Conservation (phyloP, 2,329 filamentous ascomycete species). For the Fusarium coicis region DNA sequence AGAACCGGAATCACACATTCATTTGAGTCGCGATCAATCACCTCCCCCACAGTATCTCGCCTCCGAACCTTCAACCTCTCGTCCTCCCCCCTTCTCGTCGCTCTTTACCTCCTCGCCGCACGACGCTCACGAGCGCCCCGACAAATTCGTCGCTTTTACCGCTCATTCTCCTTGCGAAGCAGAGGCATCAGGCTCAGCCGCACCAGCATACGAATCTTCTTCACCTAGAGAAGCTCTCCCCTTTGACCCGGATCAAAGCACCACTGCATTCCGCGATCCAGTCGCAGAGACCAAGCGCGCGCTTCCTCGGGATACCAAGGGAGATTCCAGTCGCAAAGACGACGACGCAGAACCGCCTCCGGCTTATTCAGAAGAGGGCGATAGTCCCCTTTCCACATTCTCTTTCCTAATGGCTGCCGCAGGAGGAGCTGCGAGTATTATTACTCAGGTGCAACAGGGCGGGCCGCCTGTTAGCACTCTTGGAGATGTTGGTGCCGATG, state of each 20-base stretch:
- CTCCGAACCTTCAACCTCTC: conserved; percentile 64
- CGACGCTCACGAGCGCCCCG: conserved; percentile 51
- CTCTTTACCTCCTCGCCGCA: conserved; percentile 59
- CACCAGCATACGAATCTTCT: conserved; percentile 66
- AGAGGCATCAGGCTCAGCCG: conserved; percentile 54
- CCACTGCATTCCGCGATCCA: conserved; percentile 59
- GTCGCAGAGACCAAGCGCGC: conserved; percentile 84
- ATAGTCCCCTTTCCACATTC: conserved; percentile 90
- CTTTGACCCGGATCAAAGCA: conserved; percentile 50
- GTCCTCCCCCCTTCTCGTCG: conserved; percentile 70
- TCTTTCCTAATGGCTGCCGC: conserved; percentile 98
- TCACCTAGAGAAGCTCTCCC: conserved; percentile 49
- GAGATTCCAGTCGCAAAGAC: conserved; percentile 77
- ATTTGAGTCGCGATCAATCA: conserved; percentile 54
- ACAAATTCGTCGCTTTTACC: conserved; percentile 48
- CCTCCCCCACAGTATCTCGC: conserved; percentile 70
- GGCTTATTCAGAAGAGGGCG: conserved; percentile 95
- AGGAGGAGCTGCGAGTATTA: conserved; percentile 96
- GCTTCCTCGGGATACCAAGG: conserved; percentile 84
- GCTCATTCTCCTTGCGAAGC: conserved; percentile 38
- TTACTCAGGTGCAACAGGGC: conserved; percentile 97
- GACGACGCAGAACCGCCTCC: conserved; percentile 93
- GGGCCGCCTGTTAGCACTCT: conserved; percentile 90
- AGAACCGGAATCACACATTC: conserved; percentile 38
- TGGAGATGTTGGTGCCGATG: conserved; percentile 87